Evolutionary conservation across 306 rosid genomes (phyloP).

Genomic region (Fagus crenata): DNA sequence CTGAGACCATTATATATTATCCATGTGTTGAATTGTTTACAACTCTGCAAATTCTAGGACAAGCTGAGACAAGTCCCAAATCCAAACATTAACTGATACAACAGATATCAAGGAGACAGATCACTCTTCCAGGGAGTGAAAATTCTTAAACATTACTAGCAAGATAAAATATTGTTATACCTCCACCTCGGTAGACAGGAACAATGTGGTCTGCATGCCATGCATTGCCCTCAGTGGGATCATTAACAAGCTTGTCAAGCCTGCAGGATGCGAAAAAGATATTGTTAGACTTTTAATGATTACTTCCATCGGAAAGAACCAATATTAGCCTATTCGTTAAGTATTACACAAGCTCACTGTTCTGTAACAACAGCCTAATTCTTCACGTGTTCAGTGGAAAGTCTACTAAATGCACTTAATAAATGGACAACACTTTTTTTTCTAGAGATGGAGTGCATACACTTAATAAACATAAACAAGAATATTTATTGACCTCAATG

Average conservation of each 20-base stretch:
- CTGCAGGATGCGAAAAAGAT: conserved; percentile 44
- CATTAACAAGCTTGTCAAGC: conserved; percentile 73
- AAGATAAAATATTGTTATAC: conserved; percentile 40
- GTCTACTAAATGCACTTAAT: background rate
- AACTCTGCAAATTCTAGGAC: background rate
- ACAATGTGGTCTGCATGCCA: conserved; percentile 98
- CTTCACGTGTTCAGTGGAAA: background rate
- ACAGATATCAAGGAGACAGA: conserved; percentile 7
- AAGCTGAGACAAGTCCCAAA: background rate
- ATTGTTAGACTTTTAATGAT: conserved; percentile 26
- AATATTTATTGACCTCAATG: background rate
- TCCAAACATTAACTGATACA: conserved; percentile 4
- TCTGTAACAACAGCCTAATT: background rate
- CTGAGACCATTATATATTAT: background rate
- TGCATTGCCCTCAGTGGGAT: conserved; percentile 86
- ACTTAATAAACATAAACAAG: background rate
- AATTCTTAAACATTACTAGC: conserved; percentile 5
- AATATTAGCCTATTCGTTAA: background rate
- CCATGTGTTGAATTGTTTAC: background rate
- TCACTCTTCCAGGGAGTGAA: conserved; percentile 11
- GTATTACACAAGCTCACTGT: background rate
- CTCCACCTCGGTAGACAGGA: conserved; percentile 96
- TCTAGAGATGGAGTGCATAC: background rate
- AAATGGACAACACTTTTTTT: background rate
- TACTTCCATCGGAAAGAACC: background rate